A percentile compares a stretch with the other conserved stretches of the same genome.
Conservation (phyloP, 805 yeast genomes). For the Hermanozyma aechmeae region DNA sequence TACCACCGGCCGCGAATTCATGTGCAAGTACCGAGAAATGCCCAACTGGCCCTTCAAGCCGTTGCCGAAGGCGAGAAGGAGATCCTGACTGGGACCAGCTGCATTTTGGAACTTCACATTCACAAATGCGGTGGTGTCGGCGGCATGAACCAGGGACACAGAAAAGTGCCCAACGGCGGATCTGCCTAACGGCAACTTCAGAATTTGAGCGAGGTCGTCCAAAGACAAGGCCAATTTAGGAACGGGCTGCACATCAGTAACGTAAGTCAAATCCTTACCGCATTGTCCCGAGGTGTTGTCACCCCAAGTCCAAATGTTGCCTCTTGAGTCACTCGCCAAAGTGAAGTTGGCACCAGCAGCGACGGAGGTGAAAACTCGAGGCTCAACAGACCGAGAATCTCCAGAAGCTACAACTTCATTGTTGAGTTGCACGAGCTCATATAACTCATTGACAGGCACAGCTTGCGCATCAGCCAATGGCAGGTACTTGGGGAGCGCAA, state of each 20-base stretch:
- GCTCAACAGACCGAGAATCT: conserved; percentile 13
- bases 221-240: conserved; percentile 41
- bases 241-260: conserved; percentile 57
- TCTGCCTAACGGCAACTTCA: conserved; percentile 6
- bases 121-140: conserved; percentile 46
- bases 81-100: conserved; percentile 10
- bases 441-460: conserved; percentile 17
- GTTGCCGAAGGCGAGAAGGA: conserved; percentile 63
- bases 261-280: conserved; percentile 58
- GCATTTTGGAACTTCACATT: background rate
- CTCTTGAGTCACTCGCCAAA: conserved; percentile 56
- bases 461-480: conserved; percentile 45
- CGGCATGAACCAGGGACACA: conserved; percentile 53
- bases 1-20: conserved; percentile 52
- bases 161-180: conserved; percentile 4
- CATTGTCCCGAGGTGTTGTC: conserved; percentile 78
- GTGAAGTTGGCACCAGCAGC: conserved; percentile 73
- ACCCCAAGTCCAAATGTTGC: conserved; percentile 80
- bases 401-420: conserved; percentile 23
- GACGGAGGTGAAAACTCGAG: conserved; percentile 45
- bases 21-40: conserved; percentile 63
- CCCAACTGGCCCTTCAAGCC: conserved; percentile 87
- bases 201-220: conserved; percentile 27
- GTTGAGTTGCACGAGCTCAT: conserved; percentile 51
- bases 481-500: conserved; percentile 67